Evolutionary conservation across 805 yeast species (phyloP), one percentile per base, ranked within the genome.

Genomic region (Zygoascus flipseniorum): DNA sequence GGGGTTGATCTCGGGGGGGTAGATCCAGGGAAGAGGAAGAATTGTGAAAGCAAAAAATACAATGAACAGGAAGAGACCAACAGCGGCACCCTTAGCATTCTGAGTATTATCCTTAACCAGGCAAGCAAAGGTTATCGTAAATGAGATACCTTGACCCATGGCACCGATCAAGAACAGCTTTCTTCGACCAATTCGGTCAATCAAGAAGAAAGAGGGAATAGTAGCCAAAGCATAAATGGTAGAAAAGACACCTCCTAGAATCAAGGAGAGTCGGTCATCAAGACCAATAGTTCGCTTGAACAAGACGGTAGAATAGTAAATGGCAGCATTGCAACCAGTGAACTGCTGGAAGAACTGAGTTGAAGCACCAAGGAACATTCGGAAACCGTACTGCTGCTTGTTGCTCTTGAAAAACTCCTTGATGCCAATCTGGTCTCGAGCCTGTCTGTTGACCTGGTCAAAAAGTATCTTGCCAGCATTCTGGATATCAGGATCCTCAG

Each of bases 301-400:
- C 48, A 60, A 45, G 13, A 60, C 62, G 16, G 63, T 60, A 6
- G 60, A 55, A 52, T 60, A 60, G 53, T 60, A 60, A 35, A 59
- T 60, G 43, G 62, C 59, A 32, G 61, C 55, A 44, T 60, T 60
- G 52, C 62, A 83, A n/a, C 63, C 63, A 42, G 62, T 60, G 49
- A 60, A 57, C 52, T 60, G 63, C 48, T 60, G 63, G 58, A 60
- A 60, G 41, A 60, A 81, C 69, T 83, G 87, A 26, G 84, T 70
- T 8, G 85, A 79, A 2, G 85, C 71, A 62, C 87, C 86, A 56
- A 83, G 70, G 44, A 80, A 52, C 72, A 80, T 78, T 72, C 85
- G 73, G 64, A 76, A 78, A 61, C 81, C 69, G 62, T 82, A 81
- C 67, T 81, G 85, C 49, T 82, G 74, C 65, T 80, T 80, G 32